Percentiles rank a stretch among this genome's conserved stretches.
These are phyloP conservation scores for Aphanoascus verrucosus DNA, from an alignment of 2,329 filamentous ascomycete species.

Conservation along the genomic window DNA sequence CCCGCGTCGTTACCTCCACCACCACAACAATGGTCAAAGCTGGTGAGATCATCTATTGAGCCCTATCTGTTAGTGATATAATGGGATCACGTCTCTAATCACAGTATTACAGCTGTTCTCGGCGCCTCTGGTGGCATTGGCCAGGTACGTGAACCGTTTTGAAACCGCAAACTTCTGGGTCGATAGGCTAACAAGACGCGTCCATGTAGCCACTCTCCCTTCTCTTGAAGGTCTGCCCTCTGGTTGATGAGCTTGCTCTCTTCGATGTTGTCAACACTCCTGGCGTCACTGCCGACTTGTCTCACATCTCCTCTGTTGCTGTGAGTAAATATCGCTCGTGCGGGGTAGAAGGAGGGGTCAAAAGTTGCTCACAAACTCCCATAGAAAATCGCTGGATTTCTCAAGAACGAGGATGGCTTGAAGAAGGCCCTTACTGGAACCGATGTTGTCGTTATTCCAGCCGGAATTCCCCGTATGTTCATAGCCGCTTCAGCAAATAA, in stretches of 20 bases:
- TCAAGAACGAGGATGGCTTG: slow-evolving; percentile 74
- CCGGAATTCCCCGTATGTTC: slow-evolving; percentile 84
- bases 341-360: slow-evolving; percentile 1
- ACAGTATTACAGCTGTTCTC: slow-evolving; percentile 55
- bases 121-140: slow-evolving; percentile 97
- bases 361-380: slow-evolving; percentile 6
- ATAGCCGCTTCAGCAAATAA: background rate
- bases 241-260: slow-evolving; percentile 83
- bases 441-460: slow-evolving; percentile 93
- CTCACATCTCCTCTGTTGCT: slow-evolving; percentile 87
- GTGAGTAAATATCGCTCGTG: slow-evolving; percentile 41
- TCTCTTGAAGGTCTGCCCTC: slow-evolving; percentile 80
- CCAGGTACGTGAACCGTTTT: slow-evolving; percentile 52
- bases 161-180: background rate
- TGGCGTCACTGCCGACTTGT: slow-evolving; percentile 90
- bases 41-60: slow-evolving; percentile 18
- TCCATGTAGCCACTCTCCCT: slow-evolving; percentile 73
- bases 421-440: slow-evolving; percentile 83
- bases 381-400: slow-evolving; percentile 76
- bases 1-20: slow-evolving; percentile 14
- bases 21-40: slow-evolving; percentile 41
- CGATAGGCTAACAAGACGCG: slow-evolving; percentile 1
- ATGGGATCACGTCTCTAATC: slow-evolving; percentile 17
- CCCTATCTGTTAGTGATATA: background rate
- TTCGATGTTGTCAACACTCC: slow-evolving; percentile 99